Conservation (phyloP, 163 green algal species). For the Trebouxia gelatinosa region DNA sequence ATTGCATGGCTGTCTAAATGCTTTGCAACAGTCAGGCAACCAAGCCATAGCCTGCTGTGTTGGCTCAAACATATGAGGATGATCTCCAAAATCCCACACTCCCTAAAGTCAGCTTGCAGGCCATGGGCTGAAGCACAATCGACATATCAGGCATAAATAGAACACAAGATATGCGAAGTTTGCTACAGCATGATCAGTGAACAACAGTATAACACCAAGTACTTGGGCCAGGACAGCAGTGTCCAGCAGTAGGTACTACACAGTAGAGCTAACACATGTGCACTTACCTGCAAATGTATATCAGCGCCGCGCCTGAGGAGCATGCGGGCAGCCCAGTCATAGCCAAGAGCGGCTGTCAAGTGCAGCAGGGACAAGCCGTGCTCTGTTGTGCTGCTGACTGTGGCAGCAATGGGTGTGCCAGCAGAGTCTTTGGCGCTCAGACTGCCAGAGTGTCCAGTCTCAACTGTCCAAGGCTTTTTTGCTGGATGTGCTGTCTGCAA, state of each 20-base stretch:
- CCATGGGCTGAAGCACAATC: not conserved
- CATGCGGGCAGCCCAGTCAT: conserved; percentile 12
- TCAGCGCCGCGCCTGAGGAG: conserved; percentile 4
- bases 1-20: too few relatives aligned
- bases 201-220: not conserved
- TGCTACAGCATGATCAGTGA: not conserved
- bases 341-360: conserved; percentile 26
- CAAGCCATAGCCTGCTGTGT: too few relatives aligned
- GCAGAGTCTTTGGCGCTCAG: too few relatives aligned
- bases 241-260: too few relatives aligned
- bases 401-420: not conserved
- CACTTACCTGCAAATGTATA: conserved; percentile 1
- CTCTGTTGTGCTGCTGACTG: not conserved
- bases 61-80: too few relatives aligned
- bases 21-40: too few relatives aligned
- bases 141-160: not conserved
- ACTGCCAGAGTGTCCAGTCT: too few relatives aligned
- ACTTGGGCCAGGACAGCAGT: not conserved
- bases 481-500: too few relatives aligned
- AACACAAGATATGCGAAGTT: not conserved
- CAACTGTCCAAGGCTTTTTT: too few relatives aligned
- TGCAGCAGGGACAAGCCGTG: conserved; percentile 25
- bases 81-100: too few relatives aligned
- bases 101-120: too few relatives aligned
- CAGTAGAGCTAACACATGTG: too few relatives aligned